A percentile compares a stretch with the other conserved stretches of the same genome.
Conservation (phyloP, 2,329 filamentous ascomycete genomes). For the Furcasterigmium furcatum region DNA sequence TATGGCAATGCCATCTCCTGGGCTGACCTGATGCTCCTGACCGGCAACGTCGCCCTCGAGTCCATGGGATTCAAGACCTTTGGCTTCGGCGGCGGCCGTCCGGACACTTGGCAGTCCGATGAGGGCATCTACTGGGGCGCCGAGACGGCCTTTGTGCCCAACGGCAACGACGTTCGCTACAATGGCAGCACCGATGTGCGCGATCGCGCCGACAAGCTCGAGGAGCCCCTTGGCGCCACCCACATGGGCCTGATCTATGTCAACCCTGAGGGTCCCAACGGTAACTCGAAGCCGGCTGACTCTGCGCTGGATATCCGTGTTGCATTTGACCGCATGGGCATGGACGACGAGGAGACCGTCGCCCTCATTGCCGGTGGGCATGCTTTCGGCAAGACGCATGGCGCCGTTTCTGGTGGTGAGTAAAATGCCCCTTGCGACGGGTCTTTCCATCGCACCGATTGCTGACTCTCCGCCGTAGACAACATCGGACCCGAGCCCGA, state of each 20-base stretch:
- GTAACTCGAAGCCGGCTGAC: slow-evolving; percentile 65
- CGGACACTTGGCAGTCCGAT: slow-evolving; percentile 73
- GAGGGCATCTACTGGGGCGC: slow-evolving; percentile 76
- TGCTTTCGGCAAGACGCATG: slow-evolving; percentile 79
- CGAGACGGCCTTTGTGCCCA: slow-evolving; percentile 63
- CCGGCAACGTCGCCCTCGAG: slow-evolving; percentile 75
- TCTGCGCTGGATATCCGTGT: slow-evolving; percentile 69
- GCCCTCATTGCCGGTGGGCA: slow-evolving; percentile 77
- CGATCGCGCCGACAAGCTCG: slow-evolving; percentile 35
- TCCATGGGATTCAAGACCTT: slow-evolving; percentile 72
- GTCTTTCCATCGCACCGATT: no score
- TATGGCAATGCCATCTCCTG: slow-evolving; percentile 81
- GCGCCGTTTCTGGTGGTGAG: slow-evolving; percentile 44
- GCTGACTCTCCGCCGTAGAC: slow-evolving; percentile 36
- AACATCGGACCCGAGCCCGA: slow-evolving; percentile 68
- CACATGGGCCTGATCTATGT: slow-evolving; percentile 82
- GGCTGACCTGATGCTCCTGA: slow-evolving; percentile 69
- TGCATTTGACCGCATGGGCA: slow-evolving; percentile 77
- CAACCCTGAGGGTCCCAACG: slow-evolving; percentile 76
- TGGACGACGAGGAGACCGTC: slow-evolving; percentile 80
- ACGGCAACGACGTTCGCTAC: slow-evolving; percentile 70
- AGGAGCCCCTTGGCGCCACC: slow-evolving; percentile 63
- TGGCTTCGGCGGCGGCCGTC: slow-evolving; percentile 70
- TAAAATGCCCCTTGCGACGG: background rate
- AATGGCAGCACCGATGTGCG: slow-evolving; percentile 21